A percentile compares a stretch with the other conserved stretches of the same genome.
These are phyloP conservation scores for Hemileccinum impolitum DNA, from an alignment of 768 basidiomycete species.

Conservation along the genomic window DNA sequence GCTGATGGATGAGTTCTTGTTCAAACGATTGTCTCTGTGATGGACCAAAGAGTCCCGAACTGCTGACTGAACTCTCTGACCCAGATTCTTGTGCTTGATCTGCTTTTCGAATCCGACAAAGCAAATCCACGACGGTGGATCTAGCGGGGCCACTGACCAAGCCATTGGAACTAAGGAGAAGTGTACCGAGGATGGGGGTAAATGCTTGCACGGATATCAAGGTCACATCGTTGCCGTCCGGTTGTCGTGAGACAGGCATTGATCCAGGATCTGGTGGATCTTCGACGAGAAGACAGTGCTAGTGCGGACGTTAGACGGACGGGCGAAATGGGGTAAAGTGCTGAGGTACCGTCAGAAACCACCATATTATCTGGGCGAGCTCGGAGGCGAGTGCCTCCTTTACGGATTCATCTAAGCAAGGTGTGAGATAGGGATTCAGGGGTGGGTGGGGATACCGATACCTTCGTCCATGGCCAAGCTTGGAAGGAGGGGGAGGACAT, in stretches of 20 bases:
- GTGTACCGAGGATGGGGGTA: constrained; percentile 85
- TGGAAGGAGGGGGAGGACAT: constrained; percentile 87
- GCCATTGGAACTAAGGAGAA: constrained; percentile 78
- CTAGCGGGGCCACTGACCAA: constrained; percentile 72
- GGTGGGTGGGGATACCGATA: constrained; percentile 47
- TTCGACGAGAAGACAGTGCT: constrained; percentile 69
- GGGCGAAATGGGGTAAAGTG: background rate
- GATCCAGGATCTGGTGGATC: constrained; percentile 30
- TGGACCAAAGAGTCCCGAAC: constrained; percentile 46
- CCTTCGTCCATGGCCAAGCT: constrained; percentile 85
- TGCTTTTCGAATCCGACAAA: constrained; percentile 64
- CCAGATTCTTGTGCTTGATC: constrained; percentile 42
- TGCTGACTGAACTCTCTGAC: constrained; percentile 14
- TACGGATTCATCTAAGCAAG: constrained; percentile 69
- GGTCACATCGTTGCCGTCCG: constrained; percentile 25
- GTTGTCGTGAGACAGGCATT: constrained; percentile 11
- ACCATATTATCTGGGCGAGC: constrained; percentile 84
- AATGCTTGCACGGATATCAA: constrained; percentile 80
- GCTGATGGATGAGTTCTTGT: constrained; percentile 77
- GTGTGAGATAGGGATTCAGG: constrained; percentile 5
- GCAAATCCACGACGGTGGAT: constrained; percentile 71
- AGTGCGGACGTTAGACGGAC: constrained; percentile 8
- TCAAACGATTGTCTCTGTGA: constrained; percentile 66
- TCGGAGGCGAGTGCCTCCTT: constrained; percentile 84
- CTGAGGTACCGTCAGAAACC: constrained; percentile 70